phyloP scores from a whole-genome alignment of 2,329 filamentous ascomycete species.

The Fusarium fracticaudum region DNA sequence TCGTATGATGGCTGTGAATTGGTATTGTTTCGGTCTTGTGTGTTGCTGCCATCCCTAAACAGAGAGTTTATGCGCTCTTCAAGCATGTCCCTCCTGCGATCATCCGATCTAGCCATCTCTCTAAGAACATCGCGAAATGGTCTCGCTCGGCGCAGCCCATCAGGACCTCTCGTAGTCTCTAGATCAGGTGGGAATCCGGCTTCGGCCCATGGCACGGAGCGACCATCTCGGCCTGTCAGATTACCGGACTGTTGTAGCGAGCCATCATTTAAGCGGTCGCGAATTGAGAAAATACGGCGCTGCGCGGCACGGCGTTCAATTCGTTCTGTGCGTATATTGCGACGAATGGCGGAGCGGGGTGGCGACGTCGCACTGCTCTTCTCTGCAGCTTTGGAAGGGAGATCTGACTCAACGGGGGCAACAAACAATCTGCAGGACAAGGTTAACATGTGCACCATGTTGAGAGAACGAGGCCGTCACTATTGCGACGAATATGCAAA shows the following conservation, averaged over 20 bases:
- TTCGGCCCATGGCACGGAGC: constrained; percentile 37
- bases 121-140: constrained; percentile 42
- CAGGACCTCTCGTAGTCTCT: constrained; percentile 14
- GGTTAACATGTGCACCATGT: constrained; percentile 26
- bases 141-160: constrained; percentile 13
- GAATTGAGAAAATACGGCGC: constrained; percentile 43
- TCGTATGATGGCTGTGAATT: constrained; percentile 3
- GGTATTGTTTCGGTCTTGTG: constrained; percentile 14
- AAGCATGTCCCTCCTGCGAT: constrained; percentile 39
- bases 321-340: constrained; percentile 46
- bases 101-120: constrained; percentile 39
- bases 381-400: constrained; percentile 48
- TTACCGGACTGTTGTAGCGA: constrained; percentile 6
- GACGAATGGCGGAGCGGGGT: constrained; percentile 54
- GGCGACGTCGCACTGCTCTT: constrained; percentile 45
- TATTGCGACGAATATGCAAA: constrained; percentile 20
- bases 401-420: constrained; percentile 57
- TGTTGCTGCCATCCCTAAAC: constrained; percentile 32
- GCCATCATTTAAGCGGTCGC: constrained; percentile 33
- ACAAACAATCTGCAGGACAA: constrained; percentile 54
- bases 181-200: constrained; percentile 21
- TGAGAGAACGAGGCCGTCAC: constrained; percentile 13
- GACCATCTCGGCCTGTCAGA: constrained; percentile 21
- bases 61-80: constrained; percentile 44
- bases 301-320: constrained; percentile 45